A percentile compares a stretch with the other conserved stretches of the same genome.
Evolutionary conservation across 2,329 filamentous ascomycete genomes (phyloP).

Genomic region (Rhynchosporium secalis): DNA sequence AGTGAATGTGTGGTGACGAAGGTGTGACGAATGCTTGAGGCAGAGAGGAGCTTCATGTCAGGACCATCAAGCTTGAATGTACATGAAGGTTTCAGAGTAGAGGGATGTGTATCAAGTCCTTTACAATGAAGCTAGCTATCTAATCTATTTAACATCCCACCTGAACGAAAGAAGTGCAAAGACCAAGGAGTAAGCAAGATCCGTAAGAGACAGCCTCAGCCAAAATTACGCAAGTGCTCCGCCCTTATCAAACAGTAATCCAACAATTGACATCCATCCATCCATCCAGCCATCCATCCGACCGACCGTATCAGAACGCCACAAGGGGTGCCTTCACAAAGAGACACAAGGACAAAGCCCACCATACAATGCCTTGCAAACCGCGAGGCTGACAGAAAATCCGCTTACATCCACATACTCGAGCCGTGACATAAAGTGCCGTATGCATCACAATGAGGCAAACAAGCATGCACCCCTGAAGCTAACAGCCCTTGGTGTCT

Average conservation of each 20-base stretch:
- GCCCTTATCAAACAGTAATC: not conserved
- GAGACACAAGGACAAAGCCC: constrained; percentile 2
- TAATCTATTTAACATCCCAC: not conserved
- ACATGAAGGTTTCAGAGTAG: not conserved
- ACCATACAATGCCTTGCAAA: not conserved
- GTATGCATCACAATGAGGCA: constrained; percentile 3
- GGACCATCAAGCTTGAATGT: not conserved
- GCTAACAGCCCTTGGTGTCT: constrained; percentile 1
- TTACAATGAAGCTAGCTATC: not conserved
- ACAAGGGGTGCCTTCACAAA: not conserved
- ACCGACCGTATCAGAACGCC: not conserved
- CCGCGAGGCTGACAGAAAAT: not conserved
- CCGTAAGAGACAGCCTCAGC: not conserved
- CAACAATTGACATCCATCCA: not conserved
- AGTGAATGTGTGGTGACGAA: too few species aligned
- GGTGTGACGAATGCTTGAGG: not conserved
- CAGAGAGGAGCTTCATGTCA: not conserved
- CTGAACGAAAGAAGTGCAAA: not conserved
- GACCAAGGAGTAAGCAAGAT: not conserved
- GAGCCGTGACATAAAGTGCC: not conserved
- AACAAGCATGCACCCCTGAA: not conserved
- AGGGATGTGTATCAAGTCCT: not conserved
- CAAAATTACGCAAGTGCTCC: too few species aligned
- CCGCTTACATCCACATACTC: not conserved
- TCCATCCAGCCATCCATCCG: not conserved